Evolutionary conservation across 108 stramenopile genomes (phyloP), one percentile per base, ranked within the genome.

Genomic region (Nitzschia sp.): DNA sequence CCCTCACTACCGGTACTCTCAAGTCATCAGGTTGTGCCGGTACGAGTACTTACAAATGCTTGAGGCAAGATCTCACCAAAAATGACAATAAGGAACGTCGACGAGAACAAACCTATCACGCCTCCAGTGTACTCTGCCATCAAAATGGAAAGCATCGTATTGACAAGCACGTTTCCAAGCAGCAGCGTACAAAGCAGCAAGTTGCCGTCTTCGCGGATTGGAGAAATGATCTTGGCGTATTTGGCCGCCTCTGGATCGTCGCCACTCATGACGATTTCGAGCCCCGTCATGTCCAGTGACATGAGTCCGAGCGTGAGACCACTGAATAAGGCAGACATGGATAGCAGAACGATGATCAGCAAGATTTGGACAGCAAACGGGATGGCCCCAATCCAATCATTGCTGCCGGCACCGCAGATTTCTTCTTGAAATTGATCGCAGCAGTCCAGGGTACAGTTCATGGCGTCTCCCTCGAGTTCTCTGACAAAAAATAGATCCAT

Each of bases 51-150:
- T 75, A 75, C 74, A 34, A 82, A 19, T 6, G 98, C 97, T 80
- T 99, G 98, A 0, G 98, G 98, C 5, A 97, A 66, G 57, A 99
- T 98, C 78, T 99, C 98, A 48, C 98, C 98, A 82, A 99, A 98
- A 47, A 99, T 81, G 63, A 96, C 92, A 76, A 96, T 80, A 15
- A 85, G 52, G 19, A 79, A 79, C 6, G 98, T 99, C 15, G 96
- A 96, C 0, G 80, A 61, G 15, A 98, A 36, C 44, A 99, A 97
- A 16, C 97, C 97, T 25, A 93, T 66, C n/a, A 92, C 32, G 2
- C 97, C 97, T 32, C 78, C 79, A 6, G 93, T 81, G 19, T 95
- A 69, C 52, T 89, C 90, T 4, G 97, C 96, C 80, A 95, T 76
- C 2, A 98, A 69, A 73, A 99, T 99, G 15, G 96, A 97, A 11